Evolutionary conservation across 2,329 filamentous ascomycete species (phyloP).

Genomic region (Fusarium ramigenum): DNA sequence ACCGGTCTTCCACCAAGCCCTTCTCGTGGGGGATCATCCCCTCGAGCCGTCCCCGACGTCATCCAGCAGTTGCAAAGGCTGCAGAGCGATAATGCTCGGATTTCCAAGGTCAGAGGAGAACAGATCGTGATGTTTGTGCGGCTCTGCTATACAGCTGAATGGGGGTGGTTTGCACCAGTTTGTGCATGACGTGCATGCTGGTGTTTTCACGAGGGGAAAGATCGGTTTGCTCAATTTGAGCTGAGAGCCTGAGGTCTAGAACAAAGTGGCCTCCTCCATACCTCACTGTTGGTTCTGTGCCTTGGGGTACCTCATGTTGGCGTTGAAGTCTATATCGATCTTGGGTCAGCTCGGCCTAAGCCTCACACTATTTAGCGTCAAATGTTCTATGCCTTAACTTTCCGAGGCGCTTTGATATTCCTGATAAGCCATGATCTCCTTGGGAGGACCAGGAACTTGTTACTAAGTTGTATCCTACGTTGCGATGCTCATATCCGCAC

Average conservation of each 20-base stretch:
- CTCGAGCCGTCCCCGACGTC: conserved; percentile 1
- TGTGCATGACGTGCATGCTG: conserved; percentile 9
- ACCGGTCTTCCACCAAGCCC: conserved; percentile 5
- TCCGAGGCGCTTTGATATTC: not conserved
- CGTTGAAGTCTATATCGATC: not conserved
- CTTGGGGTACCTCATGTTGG: not conserved
- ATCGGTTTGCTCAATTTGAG: not conserved
- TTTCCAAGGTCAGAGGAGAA: not conserved
- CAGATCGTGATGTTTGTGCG: not conserved
- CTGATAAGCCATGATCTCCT: not conserved
- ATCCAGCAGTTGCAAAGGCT: not conserved
- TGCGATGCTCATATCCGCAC: not conserved
- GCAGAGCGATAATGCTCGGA: not conserved
- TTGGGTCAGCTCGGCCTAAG: conserved; percentile 1
- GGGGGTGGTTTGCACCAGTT: not conserved
- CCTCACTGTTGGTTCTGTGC: not conserved
- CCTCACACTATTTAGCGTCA: not conserved
- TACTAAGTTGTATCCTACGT: not conserved
- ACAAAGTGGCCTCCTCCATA: conserved; percentile 1
- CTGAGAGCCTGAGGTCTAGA: not conserved
- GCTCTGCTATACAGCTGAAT: conserved; percentile 1
- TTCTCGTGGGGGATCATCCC: conserved; percentile 26
- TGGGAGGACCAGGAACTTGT: not conserved
- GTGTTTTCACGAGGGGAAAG: not conserved
- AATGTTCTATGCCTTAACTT: not conserved